Evolutionary conservation across 2,329 filamentous ascomycete species (phyloP).

Genomic region (Fusarium siculi): DNA sequence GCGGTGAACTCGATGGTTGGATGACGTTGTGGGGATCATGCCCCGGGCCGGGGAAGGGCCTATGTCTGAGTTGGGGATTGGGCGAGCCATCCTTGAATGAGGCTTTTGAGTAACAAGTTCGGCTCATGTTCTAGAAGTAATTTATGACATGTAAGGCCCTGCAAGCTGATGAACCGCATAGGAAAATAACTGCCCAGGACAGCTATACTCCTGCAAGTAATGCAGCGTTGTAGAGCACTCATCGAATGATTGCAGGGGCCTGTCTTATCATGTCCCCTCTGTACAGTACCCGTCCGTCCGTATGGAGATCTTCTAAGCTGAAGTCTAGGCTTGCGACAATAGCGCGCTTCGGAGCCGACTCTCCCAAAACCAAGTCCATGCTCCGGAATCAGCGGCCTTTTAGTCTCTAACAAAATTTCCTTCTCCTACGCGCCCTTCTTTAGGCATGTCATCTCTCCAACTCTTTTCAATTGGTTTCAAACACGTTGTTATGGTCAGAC

Average conservation of each 20-base stretch:
- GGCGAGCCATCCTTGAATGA: background rate
- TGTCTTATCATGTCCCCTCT: constrained; percentile 4
- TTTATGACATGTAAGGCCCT: background rate
- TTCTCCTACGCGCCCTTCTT: constrained; percentile 8
- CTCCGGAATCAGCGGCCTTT: constrained; percentile 16
- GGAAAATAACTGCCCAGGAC: too few species aligned
- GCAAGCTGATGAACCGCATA: background rate
- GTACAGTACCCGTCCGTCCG: background rate
- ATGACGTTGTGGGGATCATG: constrained; percentile 37
- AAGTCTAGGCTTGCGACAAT: background rate
- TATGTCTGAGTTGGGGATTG: constrained; percentile 2
- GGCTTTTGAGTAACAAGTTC: background rate
- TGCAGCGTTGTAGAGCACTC: background rate
- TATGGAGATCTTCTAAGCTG: background rate
- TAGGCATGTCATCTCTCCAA: background rate
- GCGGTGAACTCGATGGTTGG: background rate
- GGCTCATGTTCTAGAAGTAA: background rate
- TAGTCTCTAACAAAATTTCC: background rate
- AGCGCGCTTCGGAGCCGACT: constrained; percentile 9
- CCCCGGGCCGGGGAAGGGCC: constrained; percentile 30
- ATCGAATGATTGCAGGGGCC: background rate
- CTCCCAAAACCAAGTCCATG: background rate
- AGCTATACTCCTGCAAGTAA: background rate
- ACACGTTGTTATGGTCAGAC: constrained; percentile 9
- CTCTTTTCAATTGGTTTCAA: background rate